These are phyloP conservation scores for Linum tenue DNA, from an alignment of 345 rosid species.

Conservation along the genomic window DNA sequence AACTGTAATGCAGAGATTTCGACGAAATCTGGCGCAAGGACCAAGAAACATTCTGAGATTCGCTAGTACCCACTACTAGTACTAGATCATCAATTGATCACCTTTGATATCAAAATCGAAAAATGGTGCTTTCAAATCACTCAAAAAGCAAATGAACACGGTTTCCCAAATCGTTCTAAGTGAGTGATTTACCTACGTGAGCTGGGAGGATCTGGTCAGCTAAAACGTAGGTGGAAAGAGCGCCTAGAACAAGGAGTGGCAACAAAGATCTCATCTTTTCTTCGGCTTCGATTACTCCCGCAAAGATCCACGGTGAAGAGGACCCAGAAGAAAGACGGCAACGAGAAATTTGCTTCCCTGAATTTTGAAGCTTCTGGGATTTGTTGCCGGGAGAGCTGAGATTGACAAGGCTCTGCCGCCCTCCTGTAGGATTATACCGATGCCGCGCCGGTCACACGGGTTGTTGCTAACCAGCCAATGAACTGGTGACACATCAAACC, in stretches of 20 bases:
- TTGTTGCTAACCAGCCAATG: too few relatives aligned
- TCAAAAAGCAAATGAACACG: too few relatives aligned
- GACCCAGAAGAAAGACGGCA: too few relatives aligned
- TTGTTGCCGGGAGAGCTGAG: not conserved
- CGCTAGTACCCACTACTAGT: too few relatives aligned
- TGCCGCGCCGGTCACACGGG: not conserved
- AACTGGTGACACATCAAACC: too few relatives aligned
- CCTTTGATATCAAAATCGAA: not conserved
- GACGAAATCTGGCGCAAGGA: too few relatives aligned
- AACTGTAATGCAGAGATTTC: too few relatives aligned
- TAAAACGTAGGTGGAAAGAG: constrained; percentile 24
- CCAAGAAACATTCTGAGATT: too few relatives aligned
- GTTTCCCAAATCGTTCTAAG: too few relatives aligned
- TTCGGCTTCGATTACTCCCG: not conserved
- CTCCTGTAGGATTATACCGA: too few relatives aligned
- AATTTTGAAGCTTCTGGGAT: constrained; percentile 1
- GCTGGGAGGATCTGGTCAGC: constrained; percentile 61
- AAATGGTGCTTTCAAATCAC: not conserved
- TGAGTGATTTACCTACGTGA: constrained; percentile 40
- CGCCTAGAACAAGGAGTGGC: constrained; percentile 12
- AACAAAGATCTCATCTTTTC: constrained; percentile 16
- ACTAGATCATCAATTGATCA: not conserved
- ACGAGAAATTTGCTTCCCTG: not conserved
- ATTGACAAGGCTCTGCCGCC: not conserved
- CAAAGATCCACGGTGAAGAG: too few relatives aligned